Evolutionary conservation across 2,329 filamentous ascomycete species (phyloP).

Genomic region (Neophaeococcomyces aloes): DNA sequence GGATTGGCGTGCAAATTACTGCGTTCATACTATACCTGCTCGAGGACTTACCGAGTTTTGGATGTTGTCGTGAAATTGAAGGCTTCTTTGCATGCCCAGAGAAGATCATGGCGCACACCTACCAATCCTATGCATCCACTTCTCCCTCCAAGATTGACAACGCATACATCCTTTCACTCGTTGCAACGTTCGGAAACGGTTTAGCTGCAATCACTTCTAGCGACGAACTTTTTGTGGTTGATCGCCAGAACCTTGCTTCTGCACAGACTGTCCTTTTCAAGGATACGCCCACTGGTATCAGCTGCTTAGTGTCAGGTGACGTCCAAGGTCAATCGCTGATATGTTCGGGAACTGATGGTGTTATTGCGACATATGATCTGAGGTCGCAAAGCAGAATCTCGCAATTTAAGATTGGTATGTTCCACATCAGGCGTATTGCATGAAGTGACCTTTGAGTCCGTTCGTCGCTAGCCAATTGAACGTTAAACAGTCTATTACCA

Average conservation of each 20-base stretch:
- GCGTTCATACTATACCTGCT: no score
- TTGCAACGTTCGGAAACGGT: constrained; percentile 12
- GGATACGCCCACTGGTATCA: constrained; percentile 11
- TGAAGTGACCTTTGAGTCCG: not conserved
- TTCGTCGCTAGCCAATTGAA: no score
- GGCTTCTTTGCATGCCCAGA: not conserved
- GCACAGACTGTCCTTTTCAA: constrained; percentile 5
- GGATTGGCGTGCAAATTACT: no score
- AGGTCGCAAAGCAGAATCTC: constrained; percentile 10
- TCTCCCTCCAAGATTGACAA: constrained; percentile 10
- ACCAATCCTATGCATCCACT: constrained; percentile 3
- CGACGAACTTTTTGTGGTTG: constrained; percentile 19
- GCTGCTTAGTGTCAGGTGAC: constrained; percentile 14
- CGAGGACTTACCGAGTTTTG: no score
- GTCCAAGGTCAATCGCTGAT: constrained; percentile 10
- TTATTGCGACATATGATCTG: constrained; percentile 18
- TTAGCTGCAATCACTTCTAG: constrained; percentile 21
- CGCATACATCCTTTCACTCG: constrained; percentile 20
- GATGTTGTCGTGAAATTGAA: no score
- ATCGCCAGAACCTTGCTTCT: constrained; percentile 10
- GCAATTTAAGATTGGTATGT: constrained; percentile 15
- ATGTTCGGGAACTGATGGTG: constrained; percentile 17
- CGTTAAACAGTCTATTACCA: no score
- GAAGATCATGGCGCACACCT: not conserved
- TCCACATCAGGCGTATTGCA: not conserved